Evolutionary conservation across 306 rosid genomes (phyloP).

Genomic region (Carpinus viminea): DNA sequence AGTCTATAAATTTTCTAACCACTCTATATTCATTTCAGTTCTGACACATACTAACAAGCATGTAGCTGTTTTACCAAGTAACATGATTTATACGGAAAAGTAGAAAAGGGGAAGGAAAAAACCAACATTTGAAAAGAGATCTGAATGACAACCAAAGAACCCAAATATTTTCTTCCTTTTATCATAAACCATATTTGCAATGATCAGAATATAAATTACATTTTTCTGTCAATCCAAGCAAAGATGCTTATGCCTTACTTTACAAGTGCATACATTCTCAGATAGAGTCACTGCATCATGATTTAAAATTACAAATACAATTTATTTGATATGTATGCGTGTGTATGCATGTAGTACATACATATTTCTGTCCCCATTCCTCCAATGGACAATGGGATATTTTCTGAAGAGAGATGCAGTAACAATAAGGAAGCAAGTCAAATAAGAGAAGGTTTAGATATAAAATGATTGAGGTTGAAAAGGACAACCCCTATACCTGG

Average conservation of each 20-base stretch:
- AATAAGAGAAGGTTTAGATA: slow-evolving; percentile 10
- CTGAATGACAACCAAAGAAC: not conserved
- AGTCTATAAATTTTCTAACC: not conserved
- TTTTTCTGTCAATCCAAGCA: not conserved
- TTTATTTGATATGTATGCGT: not conserved
- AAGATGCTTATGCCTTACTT: not conserved
- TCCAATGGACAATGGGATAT: not conserved
- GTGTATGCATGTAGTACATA: not conserved
- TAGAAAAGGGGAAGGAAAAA: not conserved
- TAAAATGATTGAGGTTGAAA: not conserved
- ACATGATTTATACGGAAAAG: not conserved
- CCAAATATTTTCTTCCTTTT: not conserved
- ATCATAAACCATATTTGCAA: not conserved
- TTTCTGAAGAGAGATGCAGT: not conserved
- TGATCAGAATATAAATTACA: not conserved
- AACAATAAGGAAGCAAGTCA: not conserved
- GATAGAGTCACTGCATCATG: too few species aligned
- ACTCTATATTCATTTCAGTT: not conserved
- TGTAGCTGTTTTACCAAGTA: not conserved
- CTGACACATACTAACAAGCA: not conserved
- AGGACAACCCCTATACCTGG: slow-evolving; percentile 53
- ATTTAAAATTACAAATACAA: not conserved
- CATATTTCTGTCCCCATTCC: not conserved
- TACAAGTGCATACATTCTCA: too few species aligned
- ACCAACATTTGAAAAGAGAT: not conserved